A percentile compares a stretch with the other conserved stretches of the same genome.
phyloP scores from a whole-genome alignment of 1,284 basidiomycete species.

The Sporisorium graminicola region DNA sequence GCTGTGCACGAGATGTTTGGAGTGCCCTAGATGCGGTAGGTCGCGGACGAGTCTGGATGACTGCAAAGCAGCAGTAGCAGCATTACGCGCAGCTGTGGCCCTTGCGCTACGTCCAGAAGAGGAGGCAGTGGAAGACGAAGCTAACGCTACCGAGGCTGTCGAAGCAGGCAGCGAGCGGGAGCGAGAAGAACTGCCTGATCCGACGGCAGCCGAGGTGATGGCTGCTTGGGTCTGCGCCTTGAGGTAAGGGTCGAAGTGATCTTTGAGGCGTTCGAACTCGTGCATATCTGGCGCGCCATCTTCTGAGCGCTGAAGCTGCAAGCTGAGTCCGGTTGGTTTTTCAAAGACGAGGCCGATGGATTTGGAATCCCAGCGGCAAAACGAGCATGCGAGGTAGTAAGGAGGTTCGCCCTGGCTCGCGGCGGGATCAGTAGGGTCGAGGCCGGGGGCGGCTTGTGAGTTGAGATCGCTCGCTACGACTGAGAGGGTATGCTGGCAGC shows the following conservation, averaged over 20 bases:
- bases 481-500: conserved; percentile 86
- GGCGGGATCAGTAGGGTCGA: conserved; percentile 60
- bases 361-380: conserved; percentile 94
- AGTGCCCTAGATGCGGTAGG: conserved; percentile 40
- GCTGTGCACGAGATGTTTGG: conserved; percentile 14
- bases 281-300: conserved; percentile 47
- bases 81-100: conserved; percentile 34
- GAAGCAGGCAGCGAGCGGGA: conserved; percentile 13
- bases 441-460: conserved; percentile 24
- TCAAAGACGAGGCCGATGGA: conserved; percentile 92
- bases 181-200: conserved; percentile 25
- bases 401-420: conserved; percentile 80
- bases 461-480: conserved; percentile 86
- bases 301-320: conserved; percentile 48
- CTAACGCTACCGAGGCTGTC: not conserved
- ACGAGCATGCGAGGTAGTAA: conserved; percentile 89
- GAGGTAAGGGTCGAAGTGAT: conserved; percentile 57
- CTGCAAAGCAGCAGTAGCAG: conserved; percentile 37
- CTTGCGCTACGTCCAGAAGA: conserved; percentile 21
- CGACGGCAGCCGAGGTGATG: conserved; percentile 37
- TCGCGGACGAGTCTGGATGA: conserved; percentile 56
- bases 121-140: conserved; percentile 6
- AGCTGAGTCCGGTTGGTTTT: conserved; percentile 88
- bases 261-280: conserved; percentile 55
- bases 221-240: conserved; percentile 44